Conservation (phyloP, 2,329 filamentous ascomycete species). For the Trichoderma atrobrunneum region DNA sequence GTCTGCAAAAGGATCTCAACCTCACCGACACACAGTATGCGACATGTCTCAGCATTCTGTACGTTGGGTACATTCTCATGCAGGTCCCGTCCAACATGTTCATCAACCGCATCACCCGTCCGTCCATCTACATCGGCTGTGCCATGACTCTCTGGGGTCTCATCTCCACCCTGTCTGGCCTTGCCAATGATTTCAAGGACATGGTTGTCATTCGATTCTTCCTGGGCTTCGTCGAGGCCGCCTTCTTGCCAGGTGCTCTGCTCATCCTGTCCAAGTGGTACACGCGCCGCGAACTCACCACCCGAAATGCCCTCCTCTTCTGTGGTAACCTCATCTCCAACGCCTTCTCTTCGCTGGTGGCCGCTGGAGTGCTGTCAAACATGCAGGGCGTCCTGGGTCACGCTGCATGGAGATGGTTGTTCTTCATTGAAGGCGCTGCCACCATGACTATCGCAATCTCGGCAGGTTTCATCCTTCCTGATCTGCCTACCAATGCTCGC, state of each 20-base stretch:
- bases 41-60: conserved; percentile 62
- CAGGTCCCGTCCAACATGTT: conserved; percentile 59
- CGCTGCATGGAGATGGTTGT: conserved; percentile 60
- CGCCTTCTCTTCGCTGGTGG: conserved; percentile 58
- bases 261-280: conserved; percentile 67
- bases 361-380: conserved; percentile 56
- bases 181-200: conserved; percentile 49
- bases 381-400: conserved; percentile 55
- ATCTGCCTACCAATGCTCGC: conserved; percentile 53
- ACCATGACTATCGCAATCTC: conserved; percentile 49
- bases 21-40: conserved; percentile 59
- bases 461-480: conserved; percentile 50
- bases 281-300: conserved; percentile 56
- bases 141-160: conserved; percentile 60
- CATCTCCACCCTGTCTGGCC: conserved; percentile 56
- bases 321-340: conserved; percentile 59
- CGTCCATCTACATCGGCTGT: conserved; percentile 49
- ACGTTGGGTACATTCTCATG: conserved; percentile 65
- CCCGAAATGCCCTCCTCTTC: conserved; percentile 56
- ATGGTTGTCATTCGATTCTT: conserved; percentile 58
- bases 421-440: conserved; percentile 55
- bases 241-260: conserved; percentile 62
- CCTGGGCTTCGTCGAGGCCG: conserved; percentile 61
- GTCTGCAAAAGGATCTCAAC: conserved; percentile 59
- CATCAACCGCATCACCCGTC: conserved; percentile 52